These are phyloP conservation scores for Vachellia collinsii DNA, from an alignment of 306 rosid genomes.

Conservation along the genomic window DNA sequence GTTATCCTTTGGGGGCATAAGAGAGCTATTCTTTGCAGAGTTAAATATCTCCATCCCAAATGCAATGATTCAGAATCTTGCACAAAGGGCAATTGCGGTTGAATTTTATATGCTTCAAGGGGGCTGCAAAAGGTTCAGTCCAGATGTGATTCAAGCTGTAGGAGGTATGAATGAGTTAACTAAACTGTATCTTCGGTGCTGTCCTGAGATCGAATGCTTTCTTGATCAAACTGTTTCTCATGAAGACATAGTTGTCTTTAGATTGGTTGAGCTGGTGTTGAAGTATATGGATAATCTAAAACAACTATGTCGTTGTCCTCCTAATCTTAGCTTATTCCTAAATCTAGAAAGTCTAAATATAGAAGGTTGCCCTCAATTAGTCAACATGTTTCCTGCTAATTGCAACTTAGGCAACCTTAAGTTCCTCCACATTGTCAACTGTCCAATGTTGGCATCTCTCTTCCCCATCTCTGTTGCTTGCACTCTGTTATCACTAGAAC, in stretches of 20 bases:
- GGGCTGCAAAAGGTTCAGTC: slow-evolving; percentile 2
- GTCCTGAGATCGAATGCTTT: background rate
- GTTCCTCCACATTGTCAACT: background rate
- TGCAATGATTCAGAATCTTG: background rate
- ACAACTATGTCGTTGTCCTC: background rate
- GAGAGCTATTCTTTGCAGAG: background rate
- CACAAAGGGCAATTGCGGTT: background rate
- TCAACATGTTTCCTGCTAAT: background rate
- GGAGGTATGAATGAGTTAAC: slow-evolving; percentile 13
- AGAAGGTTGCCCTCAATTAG: background rate
- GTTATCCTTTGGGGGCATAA: background rate
- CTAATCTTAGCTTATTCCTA: background rate
- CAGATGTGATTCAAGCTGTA: background rate
- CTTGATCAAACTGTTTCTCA: background rate
- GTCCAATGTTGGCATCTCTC: background rate
- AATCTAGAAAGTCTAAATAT: background rate
- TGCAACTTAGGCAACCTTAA: slow-evolving; percentile 7
- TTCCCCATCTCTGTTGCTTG: background rate
- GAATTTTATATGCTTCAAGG: background rate
- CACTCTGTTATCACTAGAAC: background rate
- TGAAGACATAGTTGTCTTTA: background rate
- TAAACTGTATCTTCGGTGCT: fast-evolving
- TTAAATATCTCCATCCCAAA: background rate
- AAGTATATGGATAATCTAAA: background rate
- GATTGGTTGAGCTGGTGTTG: background rate